Evolutionary conservation across 345 rosid species (phyloP), one percentile per base, ranked within the genome.

Genomic region (Pelargonium nanum): DNA sequence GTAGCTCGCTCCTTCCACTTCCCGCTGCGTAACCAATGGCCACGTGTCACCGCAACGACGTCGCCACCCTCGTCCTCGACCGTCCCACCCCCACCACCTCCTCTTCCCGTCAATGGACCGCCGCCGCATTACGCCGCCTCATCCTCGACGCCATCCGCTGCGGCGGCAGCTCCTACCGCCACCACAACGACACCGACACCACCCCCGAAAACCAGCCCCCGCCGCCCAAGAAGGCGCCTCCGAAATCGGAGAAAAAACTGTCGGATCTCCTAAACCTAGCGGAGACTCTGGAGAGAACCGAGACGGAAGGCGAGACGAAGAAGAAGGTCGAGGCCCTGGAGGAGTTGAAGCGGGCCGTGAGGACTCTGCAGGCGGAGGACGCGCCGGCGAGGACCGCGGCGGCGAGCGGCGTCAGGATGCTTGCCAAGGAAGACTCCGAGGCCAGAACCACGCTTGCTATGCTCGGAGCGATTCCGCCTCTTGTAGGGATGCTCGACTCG

Each of bases 401-500:
- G 59, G 61, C 20, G 74, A 60, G 13, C 8, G 70, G 70, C 22
- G 97, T 84, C 24, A 71, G 99, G 75, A 64, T 64, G 71, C 64
- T 89, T 19, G 84, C 88, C 4, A 93, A 89, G 76, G 99, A 89
- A 63, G 86, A 93, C 63, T 40, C 81, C 0, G 82, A 71, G 63
- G 84, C 83, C 20, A 78, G 99, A 70, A 80, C 80, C 50, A 89
- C 94, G 32, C 69, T 93, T 0, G 89, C 99, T n/a, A 81, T 89
- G 97, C 78, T 93, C 0, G 96, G 97, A 17, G 86, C 90, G 7
- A 93, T 93, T 23, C 99, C 97, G 59, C 97, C 99, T 22, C 64
- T 93, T 1, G 94, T 85, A 4, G 94, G 89, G 24, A 85, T 93
- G 91, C 86, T 93, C 52, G 97, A 87, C 62, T 60, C 64, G 62